Conservation (phyloP, 805 yeast species). For the Brettanomyces naardenensis region DNA sequence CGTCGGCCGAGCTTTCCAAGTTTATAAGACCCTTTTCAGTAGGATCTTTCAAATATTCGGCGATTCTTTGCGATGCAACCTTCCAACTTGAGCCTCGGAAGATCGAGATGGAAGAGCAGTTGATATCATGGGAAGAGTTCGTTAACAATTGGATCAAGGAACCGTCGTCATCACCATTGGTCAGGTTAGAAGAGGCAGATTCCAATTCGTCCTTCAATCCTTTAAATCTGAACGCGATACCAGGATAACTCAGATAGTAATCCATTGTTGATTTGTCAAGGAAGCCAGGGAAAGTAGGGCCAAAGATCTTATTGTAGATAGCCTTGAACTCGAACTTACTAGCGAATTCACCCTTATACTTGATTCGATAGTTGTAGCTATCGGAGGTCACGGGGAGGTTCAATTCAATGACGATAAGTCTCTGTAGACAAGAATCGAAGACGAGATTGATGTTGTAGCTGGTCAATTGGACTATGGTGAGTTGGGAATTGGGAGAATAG, state of each 20-base stretch:
- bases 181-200: background rate
- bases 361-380: conserved; percentile 4
- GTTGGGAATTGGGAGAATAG: conserved; percentile 11
- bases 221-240: conserved; percentile 43
- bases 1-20: background rate
- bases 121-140: conserved; percentile 25
- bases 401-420: conserved; percentile 21
- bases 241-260: conserved; percentile 48
- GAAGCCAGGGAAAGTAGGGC: conserved; percentile 55
- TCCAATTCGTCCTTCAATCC: conserved; percentile 8
- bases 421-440: conserved; percentile 21
- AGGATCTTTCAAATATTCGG: conserved; percentile 1
- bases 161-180: conserved; percentile 2
- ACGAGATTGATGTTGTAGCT: conserved; percentile 16
- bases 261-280: conserved; percentile 10
- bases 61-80: conserved; percentile 10
- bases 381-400: conserved; percentile 10
- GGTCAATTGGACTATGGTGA: conserved; percentile 16
- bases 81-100: conserved; percentile 32
- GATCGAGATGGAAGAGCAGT: conserved; percentile 32
- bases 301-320: conserved; percentile 49
- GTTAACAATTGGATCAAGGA: conserved; percentile 17
- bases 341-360: conserved; percentile 18
- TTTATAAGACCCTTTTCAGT: background rate
- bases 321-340: conserved; percentile 28